Percentiles rank a stretch among this genome's conserved stretches.
phyloP scores from a whole-genome alignment of 2,329 filamentous ascomycete species.

The Pleurostoma richardsiae region DNA sequence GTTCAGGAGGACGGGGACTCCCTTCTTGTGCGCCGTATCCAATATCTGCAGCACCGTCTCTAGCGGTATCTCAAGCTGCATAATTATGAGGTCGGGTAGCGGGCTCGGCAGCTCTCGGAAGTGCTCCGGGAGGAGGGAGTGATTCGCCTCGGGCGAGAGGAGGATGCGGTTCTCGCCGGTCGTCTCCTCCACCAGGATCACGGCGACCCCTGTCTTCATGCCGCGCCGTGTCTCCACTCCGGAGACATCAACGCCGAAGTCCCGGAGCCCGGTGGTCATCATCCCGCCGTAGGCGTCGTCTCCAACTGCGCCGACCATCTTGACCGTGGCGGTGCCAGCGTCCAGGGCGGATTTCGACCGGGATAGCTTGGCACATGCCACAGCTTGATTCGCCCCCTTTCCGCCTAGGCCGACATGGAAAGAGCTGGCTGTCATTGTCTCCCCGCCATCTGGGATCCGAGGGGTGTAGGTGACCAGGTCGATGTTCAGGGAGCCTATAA shows the following conservation, averaged over 20 bases:
- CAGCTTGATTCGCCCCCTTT: slow-evolving; percentile 73
- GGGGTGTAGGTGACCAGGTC: slow-evolving; percentile 67
- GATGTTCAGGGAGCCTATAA: slow-evolving; percentile 69
- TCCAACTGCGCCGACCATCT: slow-evolving; percentile 55
- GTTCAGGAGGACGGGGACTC: slow-evolving; percentile 60
- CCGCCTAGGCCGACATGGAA: slow-evolving; percentile 65
- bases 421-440: slow-evolving; percentile 62
- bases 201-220: slow-evolving; percentile 48
- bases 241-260: slow-evolving; percentile 40
- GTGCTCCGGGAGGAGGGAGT: slow-evolving; percentile 7
- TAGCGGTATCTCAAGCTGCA: slow-evolving; percentile 57
- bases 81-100: slow-evolving; percentile 48
- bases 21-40: slow-evolving; percentile 25
- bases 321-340: slow-evolving; percentile 29
- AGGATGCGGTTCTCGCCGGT: slow-evolving; percentile 54
- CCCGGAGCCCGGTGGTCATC: slow-evolving; percentile 37
- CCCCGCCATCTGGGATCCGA: slow-evolving; percentile 62
- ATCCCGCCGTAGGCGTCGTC: slow-evolving; percentile 44
- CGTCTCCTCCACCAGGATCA: slow-evolving; percentile 52
- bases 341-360: slow-evolving; percentile 26
- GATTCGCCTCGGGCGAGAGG: slow-evolving; percentile 50
- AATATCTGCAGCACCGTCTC: slow-evolving; percentile 47
- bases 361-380: slow-evolving; percentile 60
- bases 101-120: slow-evolving; percentile 26
- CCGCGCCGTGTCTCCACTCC: slow-evolving; percentile 32